Conservation (phyloP, 331 rosid species). For the Phaseolus coccineus region DNA sequence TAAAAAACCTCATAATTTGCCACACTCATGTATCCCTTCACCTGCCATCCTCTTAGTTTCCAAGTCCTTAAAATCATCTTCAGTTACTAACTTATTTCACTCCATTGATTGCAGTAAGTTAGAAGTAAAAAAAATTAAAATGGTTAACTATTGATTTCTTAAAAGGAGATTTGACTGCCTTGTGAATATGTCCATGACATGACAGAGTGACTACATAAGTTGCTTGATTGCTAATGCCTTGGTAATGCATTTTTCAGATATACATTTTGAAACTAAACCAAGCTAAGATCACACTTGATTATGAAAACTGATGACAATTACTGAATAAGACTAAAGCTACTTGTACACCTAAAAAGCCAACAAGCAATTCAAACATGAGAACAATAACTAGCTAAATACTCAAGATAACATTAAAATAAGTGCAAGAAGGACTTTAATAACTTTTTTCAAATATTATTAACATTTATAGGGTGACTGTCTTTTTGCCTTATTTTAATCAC, state of each 20-base stretch:
- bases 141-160: constrained; percentile 3
- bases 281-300: neutral
- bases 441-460: constrained; percentile 13
- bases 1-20: neutral
- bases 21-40: constrained; percentile 19
- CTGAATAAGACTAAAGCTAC: constrained; percentile 16
- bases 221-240: neutral
- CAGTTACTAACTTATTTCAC: neutral
- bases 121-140: constrained; percentile 4
- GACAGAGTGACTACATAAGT: neutral
- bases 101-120: constrained; percentile 1
- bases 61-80: constrained; percentile 30
- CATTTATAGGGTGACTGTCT: neutral
- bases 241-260: neutral
- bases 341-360: constrained; percentile 24
- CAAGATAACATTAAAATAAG: constrained; percentile 12
- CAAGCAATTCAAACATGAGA: neutral
- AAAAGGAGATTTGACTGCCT: constrained; percentile 8
- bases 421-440: neutral
- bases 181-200: neutral
- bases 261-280: neutral
- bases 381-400: neutral
- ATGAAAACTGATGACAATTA: constrained; percentile 14
- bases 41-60: constrained; percentile 29
- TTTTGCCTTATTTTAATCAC: neutral